Evolutionary conservation across 2,329 filamentous ascomycete genomes (phyloP).

Genomic region (Xylariaceae sp.): DNA sequence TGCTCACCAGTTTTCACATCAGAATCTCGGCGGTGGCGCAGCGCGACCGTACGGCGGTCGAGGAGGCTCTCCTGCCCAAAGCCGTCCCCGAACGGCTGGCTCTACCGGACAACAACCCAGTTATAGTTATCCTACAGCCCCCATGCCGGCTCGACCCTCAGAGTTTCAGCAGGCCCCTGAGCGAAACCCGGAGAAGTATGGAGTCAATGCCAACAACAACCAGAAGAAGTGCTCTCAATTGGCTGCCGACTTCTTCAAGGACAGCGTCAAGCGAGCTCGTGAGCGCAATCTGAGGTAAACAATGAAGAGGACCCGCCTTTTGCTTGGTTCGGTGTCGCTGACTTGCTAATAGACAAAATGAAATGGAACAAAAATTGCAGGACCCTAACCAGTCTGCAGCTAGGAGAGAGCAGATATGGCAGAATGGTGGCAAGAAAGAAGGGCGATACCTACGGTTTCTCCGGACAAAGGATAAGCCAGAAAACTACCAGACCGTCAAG

Average conservation of each 20-base stretch:
- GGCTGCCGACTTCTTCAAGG: conserved; percentile 93
- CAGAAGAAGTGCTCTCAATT: conserved; percentile 66
- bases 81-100: conserved; percentile 78
- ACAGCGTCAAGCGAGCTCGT: conserved; percentile 92
- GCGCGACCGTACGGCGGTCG: conserved; percentile 68
- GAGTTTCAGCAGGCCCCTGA: conserved; percentile 78
- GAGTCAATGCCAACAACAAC: conserved; percentile 61
- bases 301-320: neutral
- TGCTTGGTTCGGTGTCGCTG: conserved; percentile 15
- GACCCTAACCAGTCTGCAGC: conserved; percentile 70
- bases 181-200: conserved; percentile 78
- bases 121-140: conserved; percentile 63
- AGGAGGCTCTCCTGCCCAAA: conserved; percentile 61
- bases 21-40: conserved; percentile 71
- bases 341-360: conserved; percentile 65
- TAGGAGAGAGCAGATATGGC: conserved; percentile 79
- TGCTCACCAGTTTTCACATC: conserved; percentile 93
- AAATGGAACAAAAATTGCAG: conserved; percentile 80
- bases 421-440: conserved; percentile 80
- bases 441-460: conserved; percentile 91
- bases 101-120: conserved; percentile 58
- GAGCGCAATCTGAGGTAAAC: conserved; percentile 87
- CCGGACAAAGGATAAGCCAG: conserved; percentile 84
- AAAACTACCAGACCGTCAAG: conserved; percentile 95
- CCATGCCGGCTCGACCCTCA: conserved; percentile 59